These are phyloP conservation scores for Myotisia sp. DNA, from an alignment of 2,329 filamentous ascomycete species.

Conservation along the genomic window DNA sequence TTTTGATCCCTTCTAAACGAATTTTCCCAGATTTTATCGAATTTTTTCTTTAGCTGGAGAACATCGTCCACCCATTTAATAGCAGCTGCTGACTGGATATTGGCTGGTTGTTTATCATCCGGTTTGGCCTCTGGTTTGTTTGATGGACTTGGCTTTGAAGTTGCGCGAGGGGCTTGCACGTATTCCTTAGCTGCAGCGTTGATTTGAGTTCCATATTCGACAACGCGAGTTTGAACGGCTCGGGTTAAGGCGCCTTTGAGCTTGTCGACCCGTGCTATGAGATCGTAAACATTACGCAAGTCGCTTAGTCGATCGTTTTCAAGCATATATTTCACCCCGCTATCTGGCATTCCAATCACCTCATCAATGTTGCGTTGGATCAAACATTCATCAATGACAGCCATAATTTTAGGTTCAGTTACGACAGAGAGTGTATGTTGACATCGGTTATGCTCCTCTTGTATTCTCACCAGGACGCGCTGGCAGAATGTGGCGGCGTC, in stretches of 20 bases:
- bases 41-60: constrained; percentile 71
- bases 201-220: constrained; percentile 68
- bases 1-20: constrained; percentile 64
- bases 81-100: constrained; percentile 71
- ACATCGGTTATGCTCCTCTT: constrained; percentile 71
- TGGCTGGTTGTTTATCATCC: constrained; percentile 42
- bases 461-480: constrained; percentile 57
- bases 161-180: constrained; percentile 38
- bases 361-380: constrained; percentile 65
- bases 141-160: constrained; percentile 25
- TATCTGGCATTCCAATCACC: constrained; percentile 70
- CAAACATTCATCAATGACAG: constrained; percentile 66
- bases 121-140: constrained; percentile 37
- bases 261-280: constrained; percentile 63
- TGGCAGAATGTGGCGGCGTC: constrained; percentile 73
- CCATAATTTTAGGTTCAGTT: constrained; percentile 58
- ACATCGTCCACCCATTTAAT: constrained; percentile 95
- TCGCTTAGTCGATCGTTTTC: constrained; percentile 74
- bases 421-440: constrained; percentile 62
- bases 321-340: constrained; percentile 76
- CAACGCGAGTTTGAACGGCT: constrained; percentile 58
- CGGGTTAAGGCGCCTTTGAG: constrained; percentile 56
- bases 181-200: constrained; percentile 49
- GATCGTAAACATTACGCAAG: constrained; percentile 62
- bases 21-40: constrained; percentile 59